phyloP scores from a whole-genome alignment of 176 grass and related monocot species.

The Eragrostis nindensis region DNA sequence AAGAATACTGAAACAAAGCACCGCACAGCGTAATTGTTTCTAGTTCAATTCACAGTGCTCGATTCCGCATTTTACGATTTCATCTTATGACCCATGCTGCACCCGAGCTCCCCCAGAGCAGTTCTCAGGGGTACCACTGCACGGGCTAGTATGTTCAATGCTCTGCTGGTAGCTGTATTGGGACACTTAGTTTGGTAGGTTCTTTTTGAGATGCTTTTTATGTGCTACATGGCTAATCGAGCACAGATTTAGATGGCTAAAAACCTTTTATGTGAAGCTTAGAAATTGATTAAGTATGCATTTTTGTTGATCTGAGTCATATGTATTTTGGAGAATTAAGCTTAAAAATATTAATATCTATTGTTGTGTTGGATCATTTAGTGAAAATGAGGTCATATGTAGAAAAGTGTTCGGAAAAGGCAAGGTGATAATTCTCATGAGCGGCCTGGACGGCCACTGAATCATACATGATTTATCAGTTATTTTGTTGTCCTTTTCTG shows the following conservation, averaged over 20 bases:
- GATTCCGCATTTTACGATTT: not conserved
- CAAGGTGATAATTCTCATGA: no score
- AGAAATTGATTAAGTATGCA: not conserved
- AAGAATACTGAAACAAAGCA: not conserved
- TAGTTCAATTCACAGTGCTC: not conserved
- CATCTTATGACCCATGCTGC: not conserved
- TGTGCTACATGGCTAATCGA: not conserved
- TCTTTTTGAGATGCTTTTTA: no score
- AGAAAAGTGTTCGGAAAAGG: no score
- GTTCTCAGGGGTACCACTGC: not conserved
- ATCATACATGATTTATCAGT: not conserved
- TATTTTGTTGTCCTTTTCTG: not conserved
- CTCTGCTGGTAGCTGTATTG: no score
- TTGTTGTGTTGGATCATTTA: not conserved
- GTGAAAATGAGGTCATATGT: not conserved
- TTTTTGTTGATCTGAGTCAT: not conserved
- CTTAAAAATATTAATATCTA: not conserved
- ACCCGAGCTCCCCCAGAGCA: not conserved
- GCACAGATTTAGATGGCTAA: not conserved
- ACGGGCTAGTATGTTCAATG: no score
- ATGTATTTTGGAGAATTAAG: not conserved
- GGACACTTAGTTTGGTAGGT: no score
- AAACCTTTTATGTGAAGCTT: not conserved
- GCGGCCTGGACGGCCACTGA: not conserved
- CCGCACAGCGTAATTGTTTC: not conserved